Evolutionary conservation across 805 yeast genomes (phyloP), one percentile per base, ranked within the genome.

Genomic region (Brettanomyces naardenensis): DNA sequence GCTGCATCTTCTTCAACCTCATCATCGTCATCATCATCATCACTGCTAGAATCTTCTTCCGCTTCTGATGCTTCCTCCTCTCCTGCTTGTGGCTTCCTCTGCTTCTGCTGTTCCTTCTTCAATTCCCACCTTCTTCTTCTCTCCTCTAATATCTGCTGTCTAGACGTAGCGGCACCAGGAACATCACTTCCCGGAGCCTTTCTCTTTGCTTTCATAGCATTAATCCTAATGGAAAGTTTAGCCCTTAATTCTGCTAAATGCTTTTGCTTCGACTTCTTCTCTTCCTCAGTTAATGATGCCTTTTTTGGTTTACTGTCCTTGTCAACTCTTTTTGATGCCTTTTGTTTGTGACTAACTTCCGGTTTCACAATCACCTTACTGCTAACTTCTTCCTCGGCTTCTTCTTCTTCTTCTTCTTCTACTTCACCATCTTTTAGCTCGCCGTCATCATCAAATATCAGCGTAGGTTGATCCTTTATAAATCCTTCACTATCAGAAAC

Each of bases 151-250:
- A 81, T 68, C 56, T 83, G 89, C 47, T 87, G 94, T 59, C 97
- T 71, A 9, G 90, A 84, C 42, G 78, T 71, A 13, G 89, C 88
- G 0, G 95, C 92, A 19, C 96, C 95, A 4, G 71, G 66, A 4
- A 69, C 77, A 33, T 76, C 80, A 1, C 89, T 65, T 2, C 97
- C 97, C 1, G 94, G 92, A 1, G 97, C 98, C 52, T 82, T 89
- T 56, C 99, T 78, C 60, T 75, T 82, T 39, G 80, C 88, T 47
- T 79, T 77, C 63, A 92, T 52, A 6, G 62, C 63, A 40, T 66
- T 72, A 45, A 92, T 89, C 57, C 78, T 85, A 14, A 71, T 73
- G 21, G 90, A 80, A 31, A 92, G 71, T 56, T 82, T 82, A n/a
- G 79, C 81, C 52, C 89, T 77, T 42, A 92, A 69, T 47, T 75